phyloP scores from a whole-genome alignment of 148 eudicot species.

The Silene conica region DNA sequence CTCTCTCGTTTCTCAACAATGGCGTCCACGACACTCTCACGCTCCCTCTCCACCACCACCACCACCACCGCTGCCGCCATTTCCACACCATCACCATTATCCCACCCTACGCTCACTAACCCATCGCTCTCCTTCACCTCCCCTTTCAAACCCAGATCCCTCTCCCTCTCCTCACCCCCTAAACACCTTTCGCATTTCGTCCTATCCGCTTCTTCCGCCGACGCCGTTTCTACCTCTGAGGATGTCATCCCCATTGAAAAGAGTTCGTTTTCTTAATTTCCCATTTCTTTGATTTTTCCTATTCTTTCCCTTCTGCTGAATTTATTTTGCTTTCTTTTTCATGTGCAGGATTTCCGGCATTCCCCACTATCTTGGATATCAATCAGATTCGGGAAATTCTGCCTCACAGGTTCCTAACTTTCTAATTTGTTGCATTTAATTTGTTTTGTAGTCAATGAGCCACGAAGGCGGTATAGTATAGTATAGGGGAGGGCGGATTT shows the following conservation, averaged over 20 bases:
- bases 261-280: conserved; percentile 31
- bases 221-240: conserved; percentile 10
- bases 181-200: conserved; percentile 21
- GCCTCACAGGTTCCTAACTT: conserved; percentile 55
- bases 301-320: neutral
- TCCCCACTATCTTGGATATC: conserved; percentile 85
- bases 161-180: conserved; percentile 30
- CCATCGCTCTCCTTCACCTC: neutral
- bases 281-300: neutral
- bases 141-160: conserved; percentile 37
- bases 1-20: conserved; percentile 23
- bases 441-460: too few species aligned
- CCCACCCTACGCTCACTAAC: neutral
- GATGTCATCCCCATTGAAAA: conserved; percentile 71
- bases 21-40: conserved; percentile 18
- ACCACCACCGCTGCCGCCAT: too few species aligned
- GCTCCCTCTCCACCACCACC: neutral
- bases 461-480: too few species aligned
- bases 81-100: conserved; percentile 5
- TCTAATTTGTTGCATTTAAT: neutral
- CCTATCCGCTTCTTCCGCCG: conserved; percentile 31
- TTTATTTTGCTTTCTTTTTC: neutral
- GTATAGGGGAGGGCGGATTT: too few species aligned
- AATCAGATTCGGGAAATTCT: conserved; percentile 90
- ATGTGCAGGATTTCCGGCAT: conserved; percentile 68